Evolutionary conservation across 2,329 filamentous ascomycete species (phyloP), one percentile per base, ranked within the genome.

Genomic region (Pseudocercospora fijiensis): DNA sequence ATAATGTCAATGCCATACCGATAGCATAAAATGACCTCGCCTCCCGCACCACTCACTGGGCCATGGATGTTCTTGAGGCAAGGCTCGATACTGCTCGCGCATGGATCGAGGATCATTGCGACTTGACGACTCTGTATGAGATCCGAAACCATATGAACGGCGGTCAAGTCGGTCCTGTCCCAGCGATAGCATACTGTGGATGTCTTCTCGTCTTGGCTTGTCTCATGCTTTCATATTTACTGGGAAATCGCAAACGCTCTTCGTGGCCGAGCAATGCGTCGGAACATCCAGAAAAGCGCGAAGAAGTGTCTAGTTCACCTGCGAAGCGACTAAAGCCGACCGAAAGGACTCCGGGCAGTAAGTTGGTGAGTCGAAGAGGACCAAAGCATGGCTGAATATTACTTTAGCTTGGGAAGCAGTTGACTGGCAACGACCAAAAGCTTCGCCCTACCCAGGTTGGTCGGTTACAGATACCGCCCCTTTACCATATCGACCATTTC

Each of bases 401-500:
- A 65, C 13, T 22, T 65, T 73, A 78, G 82, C 82, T 78, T 90
- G 87, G 87, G 76, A 70, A 4, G 83, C 86, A 0, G 82, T 80
- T 11, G 69, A 78, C 58, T 92, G 89, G 79, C 81, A 82, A 64
- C 80, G 86, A 1, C 88, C 89, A 0, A 74, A 78, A 0, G 85
- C 88, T 4, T 59, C 77, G 0, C 85, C 90, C 0, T 91, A 90
- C 70, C 85, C 85, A 0, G 76, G 85, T 73, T 93, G 90, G 89
- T 86, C 87, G 49, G 75, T 92, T 37, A 80, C 84, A 24, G 78
- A 79, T n/a, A 90, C 88, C 1, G 88, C 89, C 64, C 90, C 90
- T 0, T 83, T 92, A 0, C 89, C 89, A 0, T 94, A 94, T 77
- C 85, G 90, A 5, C 89, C 90, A 0, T 94, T 94, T 76, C 85